phyloP scores from a whole-genome alignment of 2,329 filamentous ascomycete species.

The Neofusicoccum sp. region DNA sequence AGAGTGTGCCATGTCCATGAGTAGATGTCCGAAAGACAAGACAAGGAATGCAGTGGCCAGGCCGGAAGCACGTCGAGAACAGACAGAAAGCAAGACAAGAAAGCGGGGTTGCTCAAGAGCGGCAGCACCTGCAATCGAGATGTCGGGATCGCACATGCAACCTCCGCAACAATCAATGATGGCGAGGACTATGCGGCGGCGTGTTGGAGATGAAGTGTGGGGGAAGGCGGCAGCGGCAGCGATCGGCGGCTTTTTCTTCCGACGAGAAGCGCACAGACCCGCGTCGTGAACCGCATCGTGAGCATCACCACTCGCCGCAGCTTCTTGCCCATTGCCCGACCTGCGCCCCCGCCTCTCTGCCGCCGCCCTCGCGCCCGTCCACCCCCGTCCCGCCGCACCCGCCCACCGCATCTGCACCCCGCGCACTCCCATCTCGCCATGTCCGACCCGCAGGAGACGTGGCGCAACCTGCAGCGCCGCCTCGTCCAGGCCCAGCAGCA shows the following conservation, averaged over 20 bases:
- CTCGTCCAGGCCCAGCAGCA: slow-evolving; percentile 54
- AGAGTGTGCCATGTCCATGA: no score
- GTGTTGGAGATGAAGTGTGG: no score
- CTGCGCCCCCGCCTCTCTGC: not conserved
- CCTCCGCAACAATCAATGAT: no score
- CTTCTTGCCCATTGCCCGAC: slow-evolving; percentile 2
- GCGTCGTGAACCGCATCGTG: not conserved
- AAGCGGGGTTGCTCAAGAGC: no score
- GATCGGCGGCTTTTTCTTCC: slow-evolving; percentile 16
- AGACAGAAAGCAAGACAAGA: no score
- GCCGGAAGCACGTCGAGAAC: no score
- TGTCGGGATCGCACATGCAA: no score
- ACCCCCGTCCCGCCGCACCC: not conserved
- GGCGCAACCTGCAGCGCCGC: slow-evolving; percentile 65
- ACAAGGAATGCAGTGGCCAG: no score
- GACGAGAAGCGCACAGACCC: slow-evolving; percentile 3
- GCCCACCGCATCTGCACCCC: not conserved
- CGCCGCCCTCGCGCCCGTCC: not conserved
- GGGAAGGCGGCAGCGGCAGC: not conserved
- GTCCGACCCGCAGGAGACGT: slow-evolving; percentile 65
- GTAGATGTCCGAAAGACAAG: no score
- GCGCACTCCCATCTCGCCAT: not conserved
- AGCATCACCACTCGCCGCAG: slow-evolving; percentile 7
- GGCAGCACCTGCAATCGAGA: no score
- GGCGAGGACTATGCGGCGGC: no score